phyloP scores from a whole-genome alignment of 768 basidiomycete genomes.

The Xanthoconium purpureum region DNA sequence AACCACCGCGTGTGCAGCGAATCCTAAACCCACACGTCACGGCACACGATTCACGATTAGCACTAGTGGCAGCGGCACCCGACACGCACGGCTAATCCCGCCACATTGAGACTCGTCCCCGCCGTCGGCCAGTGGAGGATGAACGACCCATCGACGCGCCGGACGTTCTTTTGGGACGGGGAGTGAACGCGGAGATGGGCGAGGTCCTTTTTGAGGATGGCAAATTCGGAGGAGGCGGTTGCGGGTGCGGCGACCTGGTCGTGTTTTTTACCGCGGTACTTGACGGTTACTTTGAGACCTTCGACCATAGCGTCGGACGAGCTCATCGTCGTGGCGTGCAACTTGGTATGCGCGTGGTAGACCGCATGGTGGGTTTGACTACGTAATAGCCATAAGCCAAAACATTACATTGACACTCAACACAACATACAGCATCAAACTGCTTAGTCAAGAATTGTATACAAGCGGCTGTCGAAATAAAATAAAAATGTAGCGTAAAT shows the following conservation, averaged over 20 bases:
- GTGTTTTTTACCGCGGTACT: constrained; percentile 22
- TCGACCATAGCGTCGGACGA: constrained; percentile 13
- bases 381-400: no score
- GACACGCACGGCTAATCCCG: constrained; percentile 7
- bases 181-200: constrained; percentile 30
- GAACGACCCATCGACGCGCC: constrained; percentile 17
- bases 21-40: constrained; percentile 11
- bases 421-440: no score
- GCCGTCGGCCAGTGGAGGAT: constrained; percentile 27
- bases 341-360: no score
- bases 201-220: constrained; percentile 28
- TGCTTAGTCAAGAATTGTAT: no score
- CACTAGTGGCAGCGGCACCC: background rate
- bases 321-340: no score
- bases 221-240: constrained; percentile 15
- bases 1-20: constrained; percentile 26
- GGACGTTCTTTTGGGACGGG: constrained; percentile 29
- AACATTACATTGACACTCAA: no score
- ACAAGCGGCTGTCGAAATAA: no score
- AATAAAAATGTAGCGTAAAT: no score
- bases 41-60: background rate
- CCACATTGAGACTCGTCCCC: constrained; percentile 1
- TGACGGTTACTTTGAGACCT: constrained; percentile 26
- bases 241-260: constrained; percentile 9
- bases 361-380: no score